Base-by-base conservation (phyloP, 805 yeast species). In the Schwanniomyces vanrijiae region DNA sequence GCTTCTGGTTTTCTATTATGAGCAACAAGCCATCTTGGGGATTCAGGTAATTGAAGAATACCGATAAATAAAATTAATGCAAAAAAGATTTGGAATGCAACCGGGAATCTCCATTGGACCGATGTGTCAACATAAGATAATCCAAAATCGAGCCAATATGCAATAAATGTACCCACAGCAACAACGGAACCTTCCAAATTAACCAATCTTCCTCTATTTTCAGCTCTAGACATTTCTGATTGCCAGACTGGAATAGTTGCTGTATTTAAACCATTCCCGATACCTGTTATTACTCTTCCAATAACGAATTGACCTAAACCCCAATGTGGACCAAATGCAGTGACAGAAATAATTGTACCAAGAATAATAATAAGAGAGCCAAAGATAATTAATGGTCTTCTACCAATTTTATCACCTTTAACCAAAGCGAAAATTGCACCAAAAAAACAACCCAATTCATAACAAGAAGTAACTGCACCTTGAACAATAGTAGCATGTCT, bases 291-390 rank as follows among this genome's bases (percentile, higher is more conserved):
- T 44, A 78, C 76, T 56, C 83, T 66, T 13, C 82, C 82, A 51
- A 84, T 67, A 44, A 88, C 82, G 50, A 88, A 83, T 62, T 86
- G 92, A 37, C 88, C 91, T 49, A 83, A 66, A 42, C 82, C 80
- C 77, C 76, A 72, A 56, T 60, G 56, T 40, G 68, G 67, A 58
- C 63, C 56, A 60, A 62, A 64, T 4, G 77, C 62, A 34, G 72
- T 43, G 19, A 61, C 61, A 34, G 76, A 71, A 37, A 75, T 64
- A 31, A 66, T 51, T n/a, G 75, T 69, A 50, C 79, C 79, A 21
- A 72, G 24, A 24, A 71, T 62, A 44, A 74, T 68, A 44, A 73
- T 66, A 3, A 69, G 46, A 39, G 75, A 65, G 45, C 77, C 77
- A 31, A 55, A 39, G 37, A 66, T 48, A 40, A 73, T 60, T 52